Conservation (phyloP, 139 green algal genomes). For the Marvania coccoides region DNA sequence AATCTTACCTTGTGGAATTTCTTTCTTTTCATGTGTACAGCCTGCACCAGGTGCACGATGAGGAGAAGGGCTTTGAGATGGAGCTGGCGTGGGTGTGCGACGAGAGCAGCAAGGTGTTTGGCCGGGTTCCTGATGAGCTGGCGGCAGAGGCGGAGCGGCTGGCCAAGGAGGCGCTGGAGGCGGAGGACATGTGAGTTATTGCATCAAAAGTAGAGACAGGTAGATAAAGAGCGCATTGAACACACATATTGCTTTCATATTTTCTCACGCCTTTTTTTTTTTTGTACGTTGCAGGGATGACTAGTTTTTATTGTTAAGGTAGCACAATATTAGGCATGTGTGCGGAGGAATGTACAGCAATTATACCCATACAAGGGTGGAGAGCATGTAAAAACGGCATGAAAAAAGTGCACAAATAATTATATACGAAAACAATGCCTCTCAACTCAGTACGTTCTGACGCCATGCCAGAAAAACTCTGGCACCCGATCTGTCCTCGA, state of each 20-base stretch:
- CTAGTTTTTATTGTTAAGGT: too few species aligned
- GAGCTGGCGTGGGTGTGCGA: conserved; percentile 97
- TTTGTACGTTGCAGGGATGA: background rate
- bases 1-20: background rate
- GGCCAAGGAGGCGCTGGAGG: conserved; percentile 79
- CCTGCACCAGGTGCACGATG: conserved; percentile 88
- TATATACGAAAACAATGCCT: too few species aligned
- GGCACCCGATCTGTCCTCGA: too few species aligned
- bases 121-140: conserved; percentile 69
- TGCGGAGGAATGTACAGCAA: too few species aligned
- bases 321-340: too few species aligned
- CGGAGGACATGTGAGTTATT: conserved; percentile 70
- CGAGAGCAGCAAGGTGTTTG: conserved; percentile 65
- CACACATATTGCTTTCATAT: too few species aligned
- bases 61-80: conserved; percentile 97
- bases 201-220: background rate
- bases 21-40: conserved; percentile 17
- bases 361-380: too few species aligned
- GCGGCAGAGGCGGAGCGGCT: conserved; percentile 52
- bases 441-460: too few species aligned
- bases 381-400: too few species aligned
- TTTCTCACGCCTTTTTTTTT: background rate
- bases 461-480: too few species aligned
- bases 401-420: too few species aligned
- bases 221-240: too few species aligned